A percentile compares a stretch with the other conserved stretches of the same genome.
phyloP scores from a whole-genome alignment of 306 rosid species.

The Cicer arietinum region DNA sequence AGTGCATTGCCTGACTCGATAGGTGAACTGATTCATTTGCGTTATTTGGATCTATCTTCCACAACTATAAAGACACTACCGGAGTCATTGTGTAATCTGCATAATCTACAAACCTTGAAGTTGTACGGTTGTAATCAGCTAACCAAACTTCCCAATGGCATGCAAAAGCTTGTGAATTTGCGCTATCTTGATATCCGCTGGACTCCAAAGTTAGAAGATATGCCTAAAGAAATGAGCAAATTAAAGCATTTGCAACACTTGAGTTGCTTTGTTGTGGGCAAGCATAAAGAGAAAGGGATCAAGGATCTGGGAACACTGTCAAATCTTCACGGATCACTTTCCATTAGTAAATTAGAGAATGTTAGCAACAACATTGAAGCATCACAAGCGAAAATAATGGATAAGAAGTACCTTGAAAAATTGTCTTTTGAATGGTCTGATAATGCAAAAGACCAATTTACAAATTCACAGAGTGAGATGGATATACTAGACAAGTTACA shows the following conservation, averaged over 20 bases:
- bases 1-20: background rate
- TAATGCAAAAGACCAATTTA: background rate
- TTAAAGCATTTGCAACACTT: background rate
- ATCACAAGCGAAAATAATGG: background rate
- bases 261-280: background rate
- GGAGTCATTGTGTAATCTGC: background rate
- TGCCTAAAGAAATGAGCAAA: conserved; percentile 5
- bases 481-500: background rate
- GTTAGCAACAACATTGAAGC: background rate
- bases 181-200: background rate
- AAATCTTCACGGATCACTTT: background rate
- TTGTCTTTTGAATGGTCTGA: background rate
- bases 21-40: background rate
- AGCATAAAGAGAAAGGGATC: background rate
- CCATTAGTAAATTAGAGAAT: background rate
- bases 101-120: background rate
- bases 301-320: background rate
- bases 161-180: conserved; percentile 16
- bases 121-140: accelerated
- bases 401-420: background rate
- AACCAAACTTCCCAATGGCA: background rate
- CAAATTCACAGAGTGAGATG: background rate
- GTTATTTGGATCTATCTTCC: background rate
- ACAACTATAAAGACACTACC: background rate
- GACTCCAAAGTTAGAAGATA: background rate